Conservation (phyloP, 179 eudicot species). For the Beta macrorhiza region DNA sequence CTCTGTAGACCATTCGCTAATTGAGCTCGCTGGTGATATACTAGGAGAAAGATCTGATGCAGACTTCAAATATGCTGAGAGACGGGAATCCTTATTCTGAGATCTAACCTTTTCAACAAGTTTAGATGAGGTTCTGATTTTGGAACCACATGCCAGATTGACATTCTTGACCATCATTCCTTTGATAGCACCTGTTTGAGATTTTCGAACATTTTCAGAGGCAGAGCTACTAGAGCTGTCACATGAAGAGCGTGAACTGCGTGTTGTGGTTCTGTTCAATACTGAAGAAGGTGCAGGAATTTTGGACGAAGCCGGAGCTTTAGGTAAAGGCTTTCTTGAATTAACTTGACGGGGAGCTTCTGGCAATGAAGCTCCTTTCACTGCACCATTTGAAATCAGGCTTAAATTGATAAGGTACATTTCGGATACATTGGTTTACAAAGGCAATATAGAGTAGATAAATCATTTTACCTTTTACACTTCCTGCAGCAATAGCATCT, state of each 20-base stretch:
- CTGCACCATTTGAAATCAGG: constrained; percentile 32
- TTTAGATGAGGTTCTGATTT: constrained; percentile 51
- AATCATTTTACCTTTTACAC: constrained; percentile 29
- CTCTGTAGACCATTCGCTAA: constrained; percentile 73
- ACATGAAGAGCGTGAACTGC: constrained; percentile 49
- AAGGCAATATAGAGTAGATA: constrained; percentile 5
- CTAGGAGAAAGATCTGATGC: constrained; percentile 45
- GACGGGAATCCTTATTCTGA: constrained; percentile 30
- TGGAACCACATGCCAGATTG: constrained; percentile 40
- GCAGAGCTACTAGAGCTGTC: constrained; percentile 51
- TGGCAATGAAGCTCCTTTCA: constrained; percentile 38
- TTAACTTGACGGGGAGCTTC: constrained; percentile 35
- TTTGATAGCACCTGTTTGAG: constrained; percentile 33
- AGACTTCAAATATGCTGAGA: constrained; percentile 39
- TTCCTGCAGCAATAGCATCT: constrained; percentile 43
- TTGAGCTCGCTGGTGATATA: constrained; percentile 74
- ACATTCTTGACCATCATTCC: constrained; percentile 40
- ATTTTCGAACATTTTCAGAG: constrained; percentile 36
- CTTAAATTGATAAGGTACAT: not conserved
- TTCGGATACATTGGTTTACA: not conserved
- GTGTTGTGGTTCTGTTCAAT: constrained; percentile 30
- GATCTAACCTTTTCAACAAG: constrained; percentile 42
- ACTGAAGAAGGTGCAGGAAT: constrained; percentile 43
- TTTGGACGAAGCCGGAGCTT: constrained; percentile 37
- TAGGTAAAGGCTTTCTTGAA: constrained; percentile 44